Evolutionary conservation across 1,139 yeast genomes (phyloP).

Genomic region (Debaryomyces fabryi): DNA sequence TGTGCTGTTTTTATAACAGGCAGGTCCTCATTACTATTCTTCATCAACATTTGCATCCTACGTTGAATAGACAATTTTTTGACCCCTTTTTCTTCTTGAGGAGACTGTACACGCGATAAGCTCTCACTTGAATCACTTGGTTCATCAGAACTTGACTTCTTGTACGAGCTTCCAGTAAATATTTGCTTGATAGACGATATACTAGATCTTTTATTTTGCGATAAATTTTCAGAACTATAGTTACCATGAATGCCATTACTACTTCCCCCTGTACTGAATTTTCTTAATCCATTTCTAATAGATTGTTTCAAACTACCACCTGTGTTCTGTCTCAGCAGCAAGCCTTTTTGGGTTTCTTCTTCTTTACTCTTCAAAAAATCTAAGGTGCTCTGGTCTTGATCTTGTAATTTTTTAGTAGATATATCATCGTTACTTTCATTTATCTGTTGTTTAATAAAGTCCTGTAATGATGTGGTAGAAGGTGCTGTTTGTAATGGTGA

Average conservation of each 20-base stretch:
- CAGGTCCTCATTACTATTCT: constrained; percentile 43
- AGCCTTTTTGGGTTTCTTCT: constrained; percentile 22
- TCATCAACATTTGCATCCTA: constrained; percentile 64
- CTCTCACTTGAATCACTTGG: constrained; percentile 11
- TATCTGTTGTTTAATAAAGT: constrained; percentile 39
- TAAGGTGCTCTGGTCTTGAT: constrained; percentile 32
- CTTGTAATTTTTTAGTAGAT: constrained; percentile 21
- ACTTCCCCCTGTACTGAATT: constrained; percentile 44
- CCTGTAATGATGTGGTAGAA: constrained; percentile 36
- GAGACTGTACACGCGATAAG: not conserved
- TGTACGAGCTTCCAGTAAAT: constrained; percentile 37
- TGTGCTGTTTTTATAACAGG: constrained; percentile 61
- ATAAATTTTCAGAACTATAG: constrained; percentile 26
- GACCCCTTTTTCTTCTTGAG: constrained; percentile 16
- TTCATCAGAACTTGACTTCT: constrained; percentile 17
- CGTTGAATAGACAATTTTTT: constrained; percentile 59
- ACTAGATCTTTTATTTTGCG: constrained; percentile 37
- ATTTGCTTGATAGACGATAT: constrained; percentile 46
- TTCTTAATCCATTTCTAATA: constrained; percentile 39
- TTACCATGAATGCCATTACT: constrained; percentile 21
- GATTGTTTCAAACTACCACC: constrained; percentile 50
- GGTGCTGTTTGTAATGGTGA: constrained; percentile 4
- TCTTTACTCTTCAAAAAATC: constrained; percentile 63
- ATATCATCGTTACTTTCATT: constrained; percentile 27
- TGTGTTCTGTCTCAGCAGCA: constrained; percentile 31